Percentiles rank a stretch among this genome's conserved stretches.
phyloP scores from a whole-genome alignment of 352 stramenopile species.

The Stephanocyclus meneghinianus region DNA sequence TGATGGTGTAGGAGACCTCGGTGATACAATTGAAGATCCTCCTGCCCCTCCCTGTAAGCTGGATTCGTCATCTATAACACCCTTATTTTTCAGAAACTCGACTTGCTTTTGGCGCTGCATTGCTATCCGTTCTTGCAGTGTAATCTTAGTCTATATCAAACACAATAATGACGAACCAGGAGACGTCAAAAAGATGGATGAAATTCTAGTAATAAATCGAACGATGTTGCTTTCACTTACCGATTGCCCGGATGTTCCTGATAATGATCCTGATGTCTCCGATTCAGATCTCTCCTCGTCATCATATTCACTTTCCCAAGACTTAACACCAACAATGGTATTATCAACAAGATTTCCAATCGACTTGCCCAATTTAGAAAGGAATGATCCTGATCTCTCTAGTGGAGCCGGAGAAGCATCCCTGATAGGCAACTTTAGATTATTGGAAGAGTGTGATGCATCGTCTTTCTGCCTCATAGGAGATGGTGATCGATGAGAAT shows the following conservation, averaged over 20 bases:
- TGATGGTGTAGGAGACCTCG: slow-evolving; percentile 12
- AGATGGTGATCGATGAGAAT: slow-evolving; percentile 39
- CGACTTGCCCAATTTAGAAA: slow-evolving; percentile 54
- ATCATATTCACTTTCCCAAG: slow-evolving; percentile 19
- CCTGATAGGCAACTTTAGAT: neutral
- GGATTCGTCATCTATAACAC: slow-evolving; percentile 62
- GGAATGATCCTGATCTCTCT: slow-evolving; percentile 41
- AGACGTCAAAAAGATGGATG: too few species aligned
- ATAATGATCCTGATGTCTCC: slow-evolving; percentile 24
- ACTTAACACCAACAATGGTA: slow-evolving; percentile 48
- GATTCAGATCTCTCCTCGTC: slow-evolving; percentile 32
- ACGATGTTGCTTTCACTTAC: neutral
- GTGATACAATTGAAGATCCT: slow-evolving; percentile 18
- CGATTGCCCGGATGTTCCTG: neutral
- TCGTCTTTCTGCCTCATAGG: slow-evolving; percentile 15
- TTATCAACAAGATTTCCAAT: slow-evolving; percentile 63
- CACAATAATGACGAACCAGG: neutral
- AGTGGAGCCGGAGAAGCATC: slow-evolving; percentile 13
- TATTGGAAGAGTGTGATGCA: slow-evolving; percentile 6
- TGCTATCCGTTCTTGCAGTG: slow-evolving; percentile 47
- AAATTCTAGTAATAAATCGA: neutral
- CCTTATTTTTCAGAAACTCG: slow-evolving; percentile 72
- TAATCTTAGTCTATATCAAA: slow-evolving; percentile 16
- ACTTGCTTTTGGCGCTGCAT: slow-evolving; percentile 70
- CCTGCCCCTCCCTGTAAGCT: slow-evolving; percentile 53